These are phyloP conservation scores for Stachybotrys chlorohalonatus DNA, from an alignment of 2,329 filamentous ascomycete species.

Conservation along the genomic window DNA sequence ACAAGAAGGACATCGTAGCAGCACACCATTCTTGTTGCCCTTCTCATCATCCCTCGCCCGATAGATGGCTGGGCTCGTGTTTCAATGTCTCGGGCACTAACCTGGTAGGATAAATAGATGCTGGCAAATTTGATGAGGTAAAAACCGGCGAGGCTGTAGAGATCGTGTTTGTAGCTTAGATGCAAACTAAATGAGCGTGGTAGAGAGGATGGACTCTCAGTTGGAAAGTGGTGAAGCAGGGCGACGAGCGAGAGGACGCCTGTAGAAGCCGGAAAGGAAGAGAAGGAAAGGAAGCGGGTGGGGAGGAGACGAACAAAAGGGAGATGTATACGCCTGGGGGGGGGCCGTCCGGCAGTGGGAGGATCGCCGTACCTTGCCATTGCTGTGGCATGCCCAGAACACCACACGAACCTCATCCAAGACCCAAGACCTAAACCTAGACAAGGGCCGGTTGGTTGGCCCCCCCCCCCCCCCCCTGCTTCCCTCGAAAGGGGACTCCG, in stretches of 20 bases:
- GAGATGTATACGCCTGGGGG: neutral
- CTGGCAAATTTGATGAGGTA: constrained; percentile 1
- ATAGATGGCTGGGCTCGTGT: neutral
- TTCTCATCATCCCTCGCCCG: neutral
- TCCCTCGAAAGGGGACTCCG: neutral
- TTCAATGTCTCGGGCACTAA: neutral
- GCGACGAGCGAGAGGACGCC: constrained; percentile 14
- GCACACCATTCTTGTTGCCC: neutral
- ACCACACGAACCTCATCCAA: neutral
- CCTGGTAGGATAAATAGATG: neutral
- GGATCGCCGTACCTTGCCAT: neutral
- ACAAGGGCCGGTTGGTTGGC: neutral
- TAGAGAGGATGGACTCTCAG: constrained; percentile 45
- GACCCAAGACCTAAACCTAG: neutral
- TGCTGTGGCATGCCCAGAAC: neutral
- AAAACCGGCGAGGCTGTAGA: constrained; percentile 16
- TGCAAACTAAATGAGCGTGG: constrained; percentile 41
- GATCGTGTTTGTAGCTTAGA: constrained; percentile 17
- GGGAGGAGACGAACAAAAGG: neutral
- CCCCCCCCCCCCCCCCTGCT: no score
- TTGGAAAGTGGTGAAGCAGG: constrained; percentile 35
- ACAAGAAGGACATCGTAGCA: neutral
- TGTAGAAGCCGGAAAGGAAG: neutral
- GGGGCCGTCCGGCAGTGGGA: neutral
- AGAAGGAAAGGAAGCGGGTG: neutral